Evolutionary conservation across 2,329 filamentous ascomycete species (phyloP), one percentile per base, ranked within the genome.

Genomic region (Colletotrichum orchidophilum): DNA sequence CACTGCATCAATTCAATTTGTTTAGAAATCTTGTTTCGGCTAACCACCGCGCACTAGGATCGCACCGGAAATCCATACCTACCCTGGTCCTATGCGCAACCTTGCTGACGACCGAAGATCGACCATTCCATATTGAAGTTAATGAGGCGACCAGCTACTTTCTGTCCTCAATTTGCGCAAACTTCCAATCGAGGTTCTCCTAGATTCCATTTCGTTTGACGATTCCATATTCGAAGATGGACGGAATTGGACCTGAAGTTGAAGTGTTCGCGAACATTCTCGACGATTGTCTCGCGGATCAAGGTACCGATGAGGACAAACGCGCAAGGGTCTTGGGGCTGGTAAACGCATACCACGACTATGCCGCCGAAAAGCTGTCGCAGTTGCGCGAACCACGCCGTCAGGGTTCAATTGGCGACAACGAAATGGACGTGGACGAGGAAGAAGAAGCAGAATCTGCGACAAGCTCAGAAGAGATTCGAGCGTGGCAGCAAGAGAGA

Each of bases 221-320:
- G 13, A 49, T 29, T 13, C 12, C 13, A 53, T 49, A 29, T 21
- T 26, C 31, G 57, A 67, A 62, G 21, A 71, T 71, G 64, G 35
- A 68, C 21, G 53, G 61, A 31, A 54, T 72, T 35, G 93, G 93
- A 61, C 90, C 91, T 73, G 94, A 97, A 81, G 94, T 97, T 70
- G 94, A 97, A 82, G 88, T 90, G 54, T 98, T 98, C 78, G 95
- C 95, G 46, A 92, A 93, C 78, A 89, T 90, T 62, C 87, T 98
- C 26, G 95, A 98, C 82, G 88, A 90, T 65, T 96, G 95, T 84
- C 82, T 91, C 77, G 75, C 86, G 80, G 76, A 84, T 76, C 77
- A 84, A 75, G 81, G 86, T 74, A 78, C 84, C 72, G 73, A 82
- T 74, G 79, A 86, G 33, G 89, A 92, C 70, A 86, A 88, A 78